phyloP scores from a whole-genome alignment of 768 basidiomycete species.

The Pisolithus sp. region DNA sequence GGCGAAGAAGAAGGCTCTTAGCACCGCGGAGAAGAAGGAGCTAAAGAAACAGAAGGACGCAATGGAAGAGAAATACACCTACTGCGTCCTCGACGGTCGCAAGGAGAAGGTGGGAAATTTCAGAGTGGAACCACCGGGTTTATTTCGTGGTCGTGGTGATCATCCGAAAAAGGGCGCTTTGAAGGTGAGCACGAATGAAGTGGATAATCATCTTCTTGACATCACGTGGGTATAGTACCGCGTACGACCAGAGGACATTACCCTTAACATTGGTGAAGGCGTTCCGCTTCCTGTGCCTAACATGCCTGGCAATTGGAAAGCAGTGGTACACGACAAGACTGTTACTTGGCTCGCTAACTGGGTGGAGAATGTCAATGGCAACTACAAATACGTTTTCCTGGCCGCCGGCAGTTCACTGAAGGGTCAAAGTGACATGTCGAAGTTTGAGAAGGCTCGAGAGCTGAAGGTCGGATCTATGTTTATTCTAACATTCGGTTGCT shows the following conservation, averaged over 20 bases:
- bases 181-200: constrained; percentile 53
- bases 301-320: constrained; percentile 87
- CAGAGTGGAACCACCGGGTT: constrained; percentile 95
- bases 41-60: constrained; percentile 81
- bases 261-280: constrained; percentile 83
- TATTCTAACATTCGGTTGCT: constrained; percentile 1
- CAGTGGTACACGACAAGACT: constrained; percentile 84
- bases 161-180: constrained; percentile 96
- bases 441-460: constrained; percentile 97
- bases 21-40: constrained; percentile 84
- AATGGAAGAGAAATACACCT: constrained; percentile 75
- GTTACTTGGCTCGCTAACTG: constrained; percentile 99
- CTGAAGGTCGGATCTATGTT: constrained; percentile 59
- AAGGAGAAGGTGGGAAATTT: constrained; percentile 99
- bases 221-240: constrained; percentile 50
- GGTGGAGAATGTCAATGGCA: constrained; percentile 97
- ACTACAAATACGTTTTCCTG: constrained; percentile 95
- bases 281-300: constrained; percentile 80
- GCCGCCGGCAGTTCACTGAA: constrained; percentile 97
- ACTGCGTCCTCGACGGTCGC: constrained; percentile 88
- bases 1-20: constrained; percentile 85
- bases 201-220: constrained; percentile 1
- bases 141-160: constrained; percentile 96
- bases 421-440: constrained; percentile 95
- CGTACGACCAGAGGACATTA: constrained; percentile 91